Evolutionary conservation across 495 filamentous ascomycete species (phyloP).

Genomic region (Aspergillus nanangensis): DNA sequence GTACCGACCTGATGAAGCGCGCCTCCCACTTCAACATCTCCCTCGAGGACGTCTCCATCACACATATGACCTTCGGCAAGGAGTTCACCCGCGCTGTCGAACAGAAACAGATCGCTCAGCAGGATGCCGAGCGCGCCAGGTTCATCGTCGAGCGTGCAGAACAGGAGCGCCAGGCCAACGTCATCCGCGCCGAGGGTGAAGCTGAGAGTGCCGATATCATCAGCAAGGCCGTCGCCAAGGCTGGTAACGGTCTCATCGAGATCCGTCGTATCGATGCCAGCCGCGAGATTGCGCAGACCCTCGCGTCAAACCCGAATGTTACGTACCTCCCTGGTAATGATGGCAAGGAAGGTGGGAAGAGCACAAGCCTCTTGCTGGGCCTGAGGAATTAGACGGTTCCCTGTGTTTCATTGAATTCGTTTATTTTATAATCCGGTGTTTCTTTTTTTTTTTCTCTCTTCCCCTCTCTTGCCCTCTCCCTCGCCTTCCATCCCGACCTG

Average conservation of each 20-base stretch:
- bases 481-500: conserved; percentile 8
- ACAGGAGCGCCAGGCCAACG: conserved; percentile 97
- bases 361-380: conserved; percentile 55
- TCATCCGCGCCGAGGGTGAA: conserved; percentile 96
- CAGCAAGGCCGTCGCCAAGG: conserved; percentile 82
- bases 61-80: conserved; percentile 99
- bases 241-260: conserved; percentile 87
- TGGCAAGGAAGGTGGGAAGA: conserved; percentile 60
- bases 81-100: conserved; percentile 98
- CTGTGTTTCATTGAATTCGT: background rate
- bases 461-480: background rate
- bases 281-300: conserved; percentile 88
- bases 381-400: conserved; percentile 41
- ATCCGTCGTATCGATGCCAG: conserved; percentile 96
- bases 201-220: conserved; percentile 95
- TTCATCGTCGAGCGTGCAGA: conserved; percentile 99
- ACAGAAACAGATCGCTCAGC: conserved; percentile 99
- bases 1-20: conserved; percentile 87
- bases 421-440: conserved; percentile 7
- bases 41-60: conserved; percentile 98
- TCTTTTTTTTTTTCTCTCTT: background rate
- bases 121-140: conserved; percentile 92
- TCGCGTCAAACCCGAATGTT: conserved; percentile 90
- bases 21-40: conserved; percentile 99
- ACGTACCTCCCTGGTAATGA: conserved; percentile 84